Evolutionary conservation across 176 grass and related monocot species (phyloP), one percentile per base, ranked within the genome.

Genomic region (Ampelocalamus luodianensis): DNA sequence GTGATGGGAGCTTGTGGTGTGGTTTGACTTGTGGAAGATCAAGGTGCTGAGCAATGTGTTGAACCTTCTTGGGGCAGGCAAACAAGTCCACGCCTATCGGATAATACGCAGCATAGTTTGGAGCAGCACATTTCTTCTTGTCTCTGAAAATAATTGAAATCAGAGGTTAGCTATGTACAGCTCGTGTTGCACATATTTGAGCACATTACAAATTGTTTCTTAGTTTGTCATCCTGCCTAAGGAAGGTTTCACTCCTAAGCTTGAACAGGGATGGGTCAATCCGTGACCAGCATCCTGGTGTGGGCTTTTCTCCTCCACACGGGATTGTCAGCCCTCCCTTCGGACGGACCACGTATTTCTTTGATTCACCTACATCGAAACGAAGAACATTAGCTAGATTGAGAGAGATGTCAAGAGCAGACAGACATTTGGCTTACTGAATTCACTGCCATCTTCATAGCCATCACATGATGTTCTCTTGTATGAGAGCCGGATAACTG

Each of bases 51-150:
- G 96, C 96, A 54, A 98, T 98, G 83, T 98, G 93, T 53, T 89
- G 84, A 46, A 98, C 83, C 66, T 98, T 98, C 11, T 77, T 87
- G 74, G 89, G 83, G 64, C 91, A 91, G 50, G 94, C 72, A 85
- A 94, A 98, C 85, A 98, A 81, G 83, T 98, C 96, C 12, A 96
- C 93, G 13, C 96, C 96, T 55, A 98, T 94, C 10, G 96, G 96
- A 72, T 96, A 94, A 59, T 98, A 98, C 20, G 93, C 93, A 29
- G 96, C 96, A 81, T 98, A 98, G 54, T 95, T 96, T 66, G 88
- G 88, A 69, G 96, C 96, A 62, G 87, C 80, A 79, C 32, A 76
- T 86, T 98, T 98, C 83, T 87, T 98, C 90, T 94, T 98, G 79
- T 98, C 96, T 75, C 96, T 98, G 88, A 72, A 87, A 76, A 55